These are phyloP conservation scores for Penicillium sp. DNA, from an alignment of 2,329 filamentous ascomycete species.

Conservation along the genomic window DNA sequence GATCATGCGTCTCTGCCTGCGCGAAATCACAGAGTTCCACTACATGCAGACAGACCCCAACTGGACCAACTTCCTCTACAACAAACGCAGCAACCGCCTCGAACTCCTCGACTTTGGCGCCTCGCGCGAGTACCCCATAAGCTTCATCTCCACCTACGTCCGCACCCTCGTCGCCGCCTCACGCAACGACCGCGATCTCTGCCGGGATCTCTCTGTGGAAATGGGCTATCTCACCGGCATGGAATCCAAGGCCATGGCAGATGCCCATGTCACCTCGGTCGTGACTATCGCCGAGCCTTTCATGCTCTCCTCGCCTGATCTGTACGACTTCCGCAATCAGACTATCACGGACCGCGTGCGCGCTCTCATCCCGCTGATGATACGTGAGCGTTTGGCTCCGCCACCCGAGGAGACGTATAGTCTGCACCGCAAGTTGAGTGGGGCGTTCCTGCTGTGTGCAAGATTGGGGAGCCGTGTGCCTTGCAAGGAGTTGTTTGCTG, in stretches of 20 bases:
- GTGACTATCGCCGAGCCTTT: conserved; percentile 92
- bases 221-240: conserved; percentile 90
- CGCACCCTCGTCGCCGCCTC: conserved; percentile 75
- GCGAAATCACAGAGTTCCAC: conserved; percentile 87
- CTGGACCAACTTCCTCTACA: conserved; percentile 98
- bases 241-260: conserved; percentile 78
- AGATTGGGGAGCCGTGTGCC: conserved; percentile 74
- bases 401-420: conserved; percentile 98
- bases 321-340: conserved; percentile 91
- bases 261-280: conserved; percentile 84
- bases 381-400: conserved; percentile 78
- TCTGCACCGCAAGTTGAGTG: conserved; percentile 88
- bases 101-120: conserved; percentile 96
- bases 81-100: conserved; percentile 64
- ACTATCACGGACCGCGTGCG: conserved; percentile 95
- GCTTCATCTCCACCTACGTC: conserved; percentile 77
- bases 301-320: conserved; percentile 64
- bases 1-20: conserved; percentile 82
- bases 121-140: conserved; percentile 73
- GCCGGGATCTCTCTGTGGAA: conserved; percentile 65
- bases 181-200: conserved; percentile 58
- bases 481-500: conserved; percentile 71
- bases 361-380: conserved; percentile 84
- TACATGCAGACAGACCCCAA: conserved; percentile 99
- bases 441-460: conserved; percentile 89